Evolutionary conservation across 2,329 filamentous ascomycete genomes (phyloP), one percentile per base, ranked within the genome.

Genomic region (Coleophoma eucalyptorum): DNA sequence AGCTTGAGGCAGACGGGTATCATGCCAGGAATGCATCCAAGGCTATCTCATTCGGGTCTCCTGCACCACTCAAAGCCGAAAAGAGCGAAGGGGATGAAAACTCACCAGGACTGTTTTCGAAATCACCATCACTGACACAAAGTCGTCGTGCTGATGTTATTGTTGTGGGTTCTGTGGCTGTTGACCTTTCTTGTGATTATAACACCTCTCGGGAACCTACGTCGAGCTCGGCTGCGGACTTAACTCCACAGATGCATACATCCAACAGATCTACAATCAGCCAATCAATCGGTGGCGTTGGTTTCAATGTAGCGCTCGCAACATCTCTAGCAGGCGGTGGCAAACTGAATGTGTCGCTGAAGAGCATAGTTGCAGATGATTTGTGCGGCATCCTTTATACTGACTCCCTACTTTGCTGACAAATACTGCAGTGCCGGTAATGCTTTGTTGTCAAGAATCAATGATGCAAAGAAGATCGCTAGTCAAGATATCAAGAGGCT

Each of bases 231-330:
- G 16, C 20, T 11, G 34, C 33, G 4, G 38, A 32, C 13, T 38
- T 43, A 19, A 50, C 56, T 12, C 58, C 58, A 18, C 46, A 55
- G 41, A 43, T 85, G 35, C 81, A 92, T 53, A 96, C 91, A 1
- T 97, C 93, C 0, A 97, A 97, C 62, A 89, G 89, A 45, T 84
- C 91, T 7, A 73, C 76, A 13, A 95, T 97, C 57, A 83, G 74
- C 34, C 90, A 96, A 64, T 89, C 87, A 1, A 80, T 97, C 7
- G 94, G 94, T 12, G 94, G 94, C 6, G 94, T 97, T 7, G 94
- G 90, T 6, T 86, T 91, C 63, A 97, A 97, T 62, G 90, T 97
- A 42, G 90, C 94, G 15, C 79, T 90, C 44, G 92, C 93, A 42
- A 86, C 89, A 1, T 88, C 91, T 58, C 79, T 85, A 32, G 77